These are phyloP conservation scores for Vitis riparia DNA, from an alignment of 164 flowering plant genomes.

Conservation along the genomic window DNA sequence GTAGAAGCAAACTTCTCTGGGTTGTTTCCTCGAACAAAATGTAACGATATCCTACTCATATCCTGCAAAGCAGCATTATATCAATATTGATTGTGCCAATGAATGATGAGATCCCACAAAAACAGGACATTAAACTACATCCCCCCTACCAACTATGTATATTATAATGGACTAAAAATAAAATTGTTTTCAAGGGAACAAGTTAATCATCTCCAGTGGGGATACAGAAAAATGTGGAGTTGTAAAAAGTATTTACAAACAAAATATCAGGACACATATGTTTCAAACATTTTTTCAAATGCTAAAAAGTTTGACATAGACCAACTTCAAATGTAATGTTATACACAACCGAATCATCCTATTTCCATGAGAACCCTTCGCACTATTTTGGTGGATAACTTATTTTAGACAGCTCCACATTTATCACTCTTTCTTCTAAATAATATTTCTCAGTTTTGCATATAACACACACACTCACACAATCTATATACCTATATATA, in stretches of 20 bases:
- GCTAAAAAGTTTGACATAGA: too few species aligned
- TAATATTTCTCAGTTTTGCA: too few species aligned
- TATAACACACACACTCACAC: too few species aligned
- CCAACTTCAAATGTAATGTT: not conserved
- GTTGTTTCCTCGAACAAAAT: slow-evolving; percentile 78
- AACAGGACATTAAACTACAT: not conserved
- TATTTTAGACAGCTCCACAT: not conserved
- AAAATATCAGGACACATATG: too few species aligned
- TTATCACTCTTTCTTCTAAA: too few species aligned
- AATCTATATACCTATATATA: not conserved
- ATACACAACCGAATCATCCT: not conserved
- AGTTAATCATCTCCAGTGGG: too few species aligned
- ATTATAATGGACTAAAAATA: too few species aligned
- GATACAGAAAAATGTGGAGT: too few species aligned
- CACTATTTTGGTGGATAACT: not conserved
- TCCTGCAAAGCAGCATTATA: slow-evolving; percentile 56
- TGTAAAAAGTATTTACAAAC: too few species aligned
- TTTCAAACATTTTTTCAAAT: too few species aligned
- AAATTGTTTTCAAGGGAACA: too few species aligned
- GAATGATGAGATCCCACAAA: not conserved
- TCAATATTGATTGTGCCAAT: not conserved
- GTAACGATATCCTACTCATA: slow-evolving; percentile 68
- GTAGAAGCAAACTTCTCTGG: slow-evolving; percentile 77
- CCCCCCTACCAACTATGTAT: too few species aligned
- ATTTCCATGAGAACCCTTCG: not conserved